phyloP scores from a whole-genome alignment of 371 early-diverging fungal species.

The Umbelopsis sp. region DNA sequence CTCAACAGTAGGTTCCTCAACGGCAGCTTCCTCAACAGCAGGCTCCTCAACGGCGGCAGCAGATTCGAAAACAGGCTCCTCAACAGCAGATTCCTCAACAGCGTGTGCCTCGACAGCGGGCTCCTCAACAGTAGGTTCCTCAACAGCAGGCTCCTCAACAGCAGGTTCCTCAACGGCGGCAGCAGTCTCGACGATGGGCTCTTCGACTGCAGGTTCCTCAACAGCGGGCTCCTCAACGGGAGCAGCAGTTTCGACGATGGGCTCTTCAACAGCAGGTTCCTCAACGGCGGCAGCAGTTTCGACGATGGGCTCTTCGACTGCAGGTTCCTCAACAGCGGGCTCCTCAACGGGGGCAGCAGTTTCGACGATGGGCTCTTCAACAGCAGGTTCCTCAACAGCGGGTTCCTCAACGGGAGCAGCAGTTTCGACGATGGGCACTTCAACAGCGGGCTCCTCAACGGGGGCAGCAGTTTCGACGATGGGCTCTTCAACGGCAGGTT shows the following conservation, averaged over 20 bases:
- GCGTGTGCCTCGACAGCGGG: background rate
- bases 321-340: background rate
- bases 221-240: background rate
- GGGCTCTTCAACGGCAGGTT: background rate
- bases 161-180: background rate
- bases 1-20: background rate
- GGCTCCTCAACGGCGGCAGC: conserved; percentile 4
- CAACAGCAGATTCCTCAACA: conserved; percentile 5
- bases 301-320: background rate
- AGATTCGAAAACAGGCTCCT: background rate
- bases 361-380: background rate
- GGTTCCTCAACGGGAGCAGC: background rate
- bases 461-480: background rate
- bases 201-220: conserved; percentile 1
- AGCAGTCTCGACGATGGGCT: background rate
- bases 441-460: background rate
- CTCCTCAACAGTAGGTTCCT: background rate
- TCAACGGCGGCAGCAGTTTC: conserved; percentile 8
- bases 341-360: background rate
- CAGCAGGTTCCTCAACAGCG: background rate
- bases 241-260: background rate
- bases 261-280: background rate
- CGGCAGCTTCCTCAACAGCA: background rate
- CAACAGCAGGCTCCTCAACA: background rate
- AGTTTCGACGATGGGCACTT: background rate